These are phyloP conservation scores for Dionaea muscipula DNA, from an alignment of 179 eudicot genomes.

Conservation along the genomic window DNA sequence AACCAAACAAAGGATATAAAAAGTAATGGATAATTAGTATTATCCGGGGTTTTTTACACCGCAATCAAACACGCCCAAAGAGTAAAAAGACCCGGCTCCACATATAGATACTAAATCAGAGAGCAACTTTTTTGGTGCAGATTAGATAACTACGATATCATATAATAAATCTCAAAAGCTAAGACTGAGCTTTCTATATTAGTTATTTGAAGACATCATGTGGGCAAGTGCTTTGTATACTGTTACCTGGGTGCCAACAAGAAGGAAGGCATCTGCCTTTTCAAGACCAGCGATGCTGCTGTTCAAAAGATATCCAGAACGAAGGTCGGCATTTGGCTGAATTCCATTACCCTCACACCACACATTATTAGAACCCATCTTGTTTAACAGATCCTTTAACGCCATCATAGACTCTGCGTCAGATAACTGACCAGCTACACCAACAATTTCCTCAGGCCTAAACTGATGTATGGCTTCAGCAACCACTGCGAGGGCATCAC, in stretches of 20 bases:
- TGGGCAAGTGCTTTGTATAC: too few relatives aligned
- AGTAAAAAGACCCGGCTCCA: too few relatives aligned
- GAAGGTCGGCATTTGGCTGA: constrained; percentile 73
- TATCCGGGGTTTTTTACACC: too few relatives aligned
- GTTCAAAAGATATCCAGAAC: constrained; percentile 83
- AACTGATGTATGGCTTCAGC: constrained; percentile 78
- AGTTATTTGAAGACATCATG: too few relatives aligned
- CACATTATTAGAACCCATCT: constrained; percentile 81
- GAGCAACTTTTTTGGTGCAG: too few relatives aligned
- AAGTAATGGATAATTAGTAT: too few relatives aligned
- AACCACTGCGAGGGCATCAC: constrained; percentile 85
- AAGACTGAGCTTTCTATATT: too few relatives aligned
- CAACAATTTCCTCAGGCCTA: constrained; percentile 79
- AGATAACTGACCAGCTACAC: constrained; percentile 82
- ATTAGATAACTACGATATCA: too few relatives aligned
- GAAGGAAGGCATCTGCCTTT: constrained; percentile 84
- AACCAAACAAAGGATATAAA: too few relatives aligned
- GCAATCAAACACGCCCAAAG: too few relatives aligned
- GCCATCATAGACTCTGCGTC: constrained; percentile 99
- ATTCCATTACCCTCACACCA: constrained; percentile 90
- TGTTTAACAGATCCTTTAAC: constrained; percentile 80
- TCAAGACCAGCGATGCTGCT: constrained; percentile 82
- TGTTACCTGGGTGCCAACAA: constrained; percentile 87
- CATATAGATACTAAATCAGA: too few relatives aligned
- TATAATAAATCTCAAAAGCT: too few relatives aligned